A percentile compares a stretch with the other conserved stretches of the same genome.
Conservation (phyloP, 805 yeast species). For the Metschnikowia aberdeeniae region DNA sequence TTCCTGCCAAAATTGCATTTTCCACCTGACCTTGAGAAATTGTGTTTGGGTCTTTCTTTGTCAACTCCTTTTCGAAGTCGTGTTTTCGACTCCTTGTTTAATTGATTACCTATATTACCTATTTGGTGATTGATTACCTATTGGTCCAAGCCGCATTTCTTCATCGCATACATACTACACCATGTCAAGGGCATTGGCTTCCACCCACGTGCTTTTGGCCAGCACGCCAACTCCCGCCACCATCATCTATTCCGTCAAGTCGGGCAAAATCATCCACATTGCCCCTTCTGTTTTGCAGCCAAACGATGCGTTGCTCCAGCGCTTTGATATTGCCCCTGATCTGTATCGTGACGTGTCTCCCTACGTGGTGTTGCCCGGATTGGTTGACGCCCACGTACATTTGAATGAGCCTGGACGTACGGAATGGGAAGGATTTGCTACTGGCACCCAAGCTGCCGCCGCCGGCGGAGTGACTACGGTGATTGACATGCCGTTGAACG, state of each 20-base stretch:
- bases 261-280: conserved; percentile 56
- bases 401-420: conserved; percentile 97
- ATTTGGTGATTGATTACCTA: too few species aligned
- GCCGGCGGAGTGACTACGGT: conserved; percentile 96
- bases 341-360: conserved; percentile 58
- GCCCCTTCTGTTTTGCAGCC: conserved; percentile 27
- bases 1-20: not conserved
- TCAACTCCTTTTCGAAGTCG: not conserved
- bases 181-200: conserved; percentile 63
- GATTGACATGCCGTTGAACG: conserved; percentile 93
- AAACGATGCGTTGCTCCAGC: conserved; percentile 37
- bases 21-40: not conserved
- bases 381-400: conserved; percentile 92
- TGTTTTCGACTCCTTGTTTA: not conserved
- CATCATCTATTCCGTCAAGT: conserved; percentile 49
- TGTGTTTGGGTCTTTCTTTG: not conserved
- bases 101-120: too few species aligned
- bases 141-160: not conserved
- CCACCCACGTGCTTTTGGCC: conserved; percentile 52
- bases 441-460: conserved; percentile 93
- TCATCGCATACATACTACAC: not conserved
- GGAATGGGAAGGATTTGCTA: conserved; percentile 98
- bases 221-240: conserved; percentile 55
- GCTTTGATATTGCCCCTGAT: conserved; percentile 40
- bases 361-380: conserved; percentile 73